Conservation (phyloP, 306 rosid genomes). For the Pterocarpus santalinus region DNA sequence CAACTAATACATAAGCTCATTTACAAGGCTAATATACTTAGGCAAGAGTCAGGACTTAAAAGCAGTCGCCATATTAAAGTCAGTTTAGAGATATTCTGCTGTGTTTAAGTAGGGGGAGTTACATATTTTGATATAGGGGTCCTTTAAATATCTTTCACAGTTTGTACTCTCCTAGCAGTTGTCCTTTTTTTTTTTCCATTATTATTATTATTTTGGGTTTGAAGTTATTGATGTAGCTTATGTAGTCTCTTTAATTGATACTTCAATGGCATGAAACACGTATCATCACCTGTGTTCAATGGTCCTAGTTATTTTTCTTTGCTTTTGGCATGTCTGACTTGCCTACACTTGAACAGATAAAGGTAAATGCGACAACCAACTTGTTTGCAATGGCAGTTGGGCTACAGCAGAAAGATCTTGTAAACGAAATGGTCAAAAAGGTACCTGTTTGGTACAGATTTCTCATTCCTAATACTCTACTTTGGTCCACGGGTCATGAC, state of each 20-base stretch:
- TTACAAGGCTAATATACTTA: neutral
- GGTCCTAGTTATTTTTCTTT: neutral
- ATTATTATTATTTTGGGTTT: neutral
- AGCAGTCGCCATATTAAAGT: neutral
- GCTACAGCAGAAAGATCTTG: slow-evolving; percentile 78
- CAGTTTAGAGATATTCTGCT: neutral
- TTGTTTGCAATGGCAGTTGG: slow-evolving; percentile 84
- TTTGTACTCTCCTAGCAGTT: neutral
- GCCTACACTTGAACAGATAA: slow-evolving; percentile 47
- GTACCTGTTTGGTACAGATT: slow-evolving; percentile 46
- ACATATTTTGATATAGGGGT: neutral
- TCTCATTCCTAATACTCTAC: slow-evolving; percentile 23
- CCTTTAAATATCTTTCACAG: neutral
- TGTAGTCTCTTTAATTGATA: slow-evolving; percentile 3
- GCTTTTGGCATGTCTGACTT: slow-evolving; percentile 36
- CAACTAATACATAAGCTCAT: neutral
- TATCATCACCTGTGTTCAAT: neutral
- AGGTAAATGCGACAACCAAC: slow-evolving; percentile 49
- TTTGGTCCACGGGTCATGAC: slow-evolving; percentile 30
- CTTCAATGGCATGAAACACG: neutral
- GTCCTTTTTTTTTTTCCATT: neutral
- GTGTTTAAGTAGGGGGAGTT: neutral
- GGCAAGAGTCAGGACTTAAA: neutral
- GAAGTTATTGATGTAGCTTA: slow-evolving; percentile 21
- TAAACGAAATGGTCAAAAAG: slow-evolving; percentile 82